Percentiles rank a stretch among this genome's conserved stretches.
Evolutionary conservation across 352 stramenopile species (phyloP).

Genomic region (Pseudoperonospora humuli): DNA sequence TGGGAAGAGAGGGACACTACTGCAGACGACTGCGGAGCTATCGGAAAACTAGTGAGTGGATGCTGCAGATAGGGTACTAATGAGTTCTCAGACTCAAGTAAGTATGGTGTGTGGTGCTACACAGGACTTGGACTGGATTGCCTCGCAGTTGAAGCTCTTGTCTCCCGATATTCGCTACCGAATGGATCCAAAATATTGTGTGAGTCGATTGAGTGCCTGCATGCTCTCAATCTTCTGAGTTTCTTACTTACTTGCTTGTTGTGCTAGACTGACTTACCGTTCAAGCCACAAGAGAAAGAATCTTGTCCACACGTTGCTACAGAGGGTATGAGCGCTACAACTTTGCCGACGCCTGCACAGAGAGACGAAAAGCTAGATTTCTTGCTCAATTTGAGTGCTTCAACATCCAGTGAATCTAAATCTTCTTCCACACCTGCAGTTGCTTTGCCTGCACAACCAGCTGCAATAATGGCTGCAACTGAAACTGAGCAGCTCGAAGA

Average conservation of each 20-base stretch:
- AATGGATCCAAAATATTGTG: constrained; percentile 71
- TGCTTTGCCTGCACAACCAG: neutral
- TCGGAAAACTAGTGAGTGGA: constrained; percentile 34
- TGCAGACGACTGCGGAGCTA: constrained; percentile 13
- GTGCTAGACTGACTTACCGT: constrained; percentile 34
- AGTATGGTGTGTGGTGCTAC: neutral
- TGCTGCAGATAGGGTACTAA: neutral
- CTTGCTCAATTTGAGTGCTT: constrained; percentile 34
- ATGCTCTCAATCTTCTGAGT: neutral
- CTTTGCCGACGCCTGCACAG: neutral
- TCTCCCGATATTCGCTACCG: constrained; percentile 44
- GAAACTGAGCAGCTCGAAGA: constrained; percentile 46
- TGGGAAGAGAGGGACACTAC: constrained; percentile 54
- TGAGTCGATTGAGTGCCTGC: constrained; percentile 21
- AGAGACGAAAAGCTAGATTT: constrained; percentile 31
- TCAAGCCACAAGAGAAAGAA: constrained; percentile 20
- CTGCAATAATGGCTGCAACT: constrained; percentile 6
- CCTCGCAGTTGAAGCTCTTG: constrained; percentile 39
- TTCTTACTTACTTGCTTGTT: constrained; percentile 2
- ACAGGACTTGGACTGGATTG: constrained; percentile 69
- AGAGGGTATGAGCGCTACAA: neutral
- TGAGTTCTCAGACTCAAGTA: neutral
- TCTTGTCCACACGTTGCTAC: constrained; percentile 1
- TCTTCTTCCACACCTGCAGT: neutral
- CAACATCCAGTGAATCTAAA: constrained; percentile 7